Evolutionary conservation across 805 yeast genomes (phyloP).

Genomic region (Pichia sporocuriosa): DNA sequence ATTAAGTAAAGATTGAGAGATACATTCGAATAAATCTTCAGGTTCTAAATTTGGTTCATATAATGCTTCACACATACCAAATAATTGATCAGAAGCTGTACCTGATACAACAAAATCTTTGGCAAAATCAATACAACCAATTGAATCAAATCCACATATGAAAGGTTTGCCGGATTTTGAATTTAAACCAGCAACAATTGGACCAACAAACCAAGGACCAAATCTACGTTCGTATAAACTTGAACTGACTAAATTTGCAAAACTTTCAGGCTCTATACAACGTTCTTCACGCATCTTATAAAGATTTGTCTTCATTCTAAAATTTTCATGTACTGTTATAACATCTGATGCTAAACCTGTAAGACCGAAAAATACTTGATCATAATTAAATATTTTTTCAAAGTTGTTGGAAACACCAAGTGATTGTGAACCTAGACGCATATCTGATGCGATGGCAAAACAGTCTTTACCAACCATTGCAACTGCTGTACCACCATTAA

Average conservation of each 20-base stretch:
- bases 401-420: conserved; percentile 88
- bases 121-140: conserved; percentile 94
- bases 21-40: conserved; percentile 92
- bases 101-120: conserved; percentile 94
- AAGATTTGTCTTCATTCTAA: conserved; percentile 78
- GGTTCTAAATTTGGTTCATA: conserved; percentile 93
- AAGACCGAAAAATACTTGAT: conserved; percentile 80
- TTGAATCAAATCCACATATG: conserved; percentile 90
- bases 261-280: conserved; percentile 83
- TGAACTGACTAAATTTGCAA: conserved; percentile 87
- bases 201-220: conserved; percentile 96
- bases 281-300: conserved; percentile 91
- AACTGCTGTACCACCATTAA: conserved; percentile 91
- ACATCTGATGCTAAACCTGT: conserved; percentile 97
- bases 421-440: conserved; percentile 90
- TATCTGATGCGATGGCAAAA: conserved; percentile 94
- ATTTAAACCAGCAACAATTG: conserved; percentile 91
- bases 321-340: conserved; percentile 70
- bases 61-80: conserved; percentile 96
- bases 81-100: conserved; percentile 93
- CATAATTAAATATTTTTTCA: conserved; percentile 84
- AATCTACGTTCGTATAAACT: conserved; percentile 85
- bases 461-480: conserved; percentile 99
- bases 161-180: conserved; percentile 79
- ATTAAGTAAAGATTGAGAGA: conserved; percentile 85